Evolutionary conservation across 352 stramenopile species (phyloP), one percentile per base, ranked within the genome.

Genomic region (Globisporangium spiculum): DNA sequence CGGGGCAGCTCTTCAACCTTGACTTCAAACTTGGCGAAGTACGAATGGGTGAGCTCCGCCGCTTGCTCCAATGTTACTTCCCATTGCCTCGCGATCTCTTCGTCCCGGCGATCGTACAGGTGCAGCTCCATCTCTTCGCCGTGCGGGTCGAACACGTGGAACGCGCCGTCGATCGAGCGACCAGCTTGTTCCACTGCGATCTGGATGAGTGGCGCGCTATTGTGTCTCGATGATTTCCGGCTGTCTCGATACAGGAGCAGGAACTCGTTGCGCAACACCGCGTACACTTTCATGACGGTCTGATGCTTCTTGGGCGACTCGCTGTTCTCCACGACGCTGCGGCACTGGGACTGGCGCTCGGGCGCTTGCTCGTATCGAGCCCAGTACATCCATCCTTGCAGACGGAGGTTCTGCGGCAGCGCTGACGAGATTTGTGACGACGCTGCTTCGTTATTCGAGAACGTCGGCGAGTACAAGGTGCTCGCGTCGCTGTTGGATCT

Each of bases 1-100:
- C 85, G 81, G 9, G 85, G 74, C 46, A 93, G 73, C 14, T 90
- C 67, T 44, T 90, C 72, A 4, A 88, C 83, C 46, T 87, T 86
- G 61, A 91, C 62, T 24, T 86, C 78, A 38, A 92, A 89, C 10
- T 69, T 77, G n/a, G 70, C 66, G 41, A 93, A 90, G 65, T 93
- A 80, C 16, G 79, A 69, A 34, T 81, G 72, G 3, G 85, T 93
- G 24, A 90, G 73, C 44, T 86, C 81, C 0, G 73, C 68, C 5
- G 85, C 85, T 26, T 87, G 77, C 62, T 90, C 81, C 1, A 93
- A 71, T 10, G 80, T 78, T 3, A 82, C 60, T 34, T 75, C 67
- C 85, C 85, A 93, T 14, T 65, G 60, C 24, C 66, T 38, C 24
- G 68, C 57, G 3, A 54, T 63, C 8, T 66, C 54, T 8, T 66